phyloP scores from a whole-genome alignment of 495 filamentous ascomycete species.

The Zalerion maritima region DNA sequence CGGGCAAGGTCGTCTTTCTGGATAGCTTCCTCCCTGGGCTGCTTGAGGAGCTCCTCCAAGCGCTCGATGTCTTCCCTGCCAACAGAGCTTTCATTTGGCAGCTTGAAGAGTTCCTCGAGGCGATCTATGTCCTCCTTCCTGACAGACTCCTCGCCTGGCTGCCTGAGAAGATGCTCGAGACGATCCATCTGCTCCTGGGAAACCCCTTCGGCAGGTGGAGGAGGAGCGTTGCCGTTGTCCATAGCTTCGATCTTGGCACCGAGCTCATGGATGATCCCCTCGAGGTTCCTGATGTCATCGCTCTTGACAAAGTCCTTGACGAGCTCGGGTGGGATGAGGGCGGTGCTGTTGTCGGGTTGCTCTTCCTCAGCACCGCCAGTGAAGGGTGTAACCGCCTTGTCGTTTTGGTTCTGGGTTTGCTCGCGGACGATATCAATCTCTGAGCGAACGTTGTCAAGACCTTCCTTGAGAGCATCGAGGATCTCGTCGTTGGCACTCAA shows the following conservation, averaged over 20 bases:
- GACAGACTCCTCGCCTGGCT: slow-evolving; percentile 21
- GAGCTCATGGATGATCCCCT: slow-evolving; percentile 65
- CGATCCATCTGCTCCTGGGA: slow-evolving; percentile 29
- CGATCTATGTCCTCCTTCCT: slow-evolving; percentile 47
- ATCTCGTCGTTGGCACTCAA: slow-evolving; percentile 74
- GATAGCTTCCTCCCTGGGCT: slow-evolving; percentile 5
- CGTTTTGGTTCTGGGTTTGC: slow-evolving; percentile 22
- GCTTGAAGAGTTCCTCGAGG: slow-evolving; percentile 34
- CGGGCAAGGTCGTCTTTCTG: slow-evolving; percentile 12
- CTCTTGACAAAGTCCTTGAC: slow-evolving; percentile 33
- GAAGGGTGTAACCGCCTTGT: slow-evolving; percentile 42
- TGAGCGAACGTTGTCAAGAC: slow-evolving; percentile 51
- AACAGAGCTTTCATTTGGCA: slow-evolving; percentile 19
- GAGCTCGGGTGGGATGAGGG: slow-evolving; percentile 18
- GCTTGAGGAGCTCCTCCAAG: too few relatives aligned
- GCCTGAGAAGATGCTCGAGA: slow-evolving; percentile 24
- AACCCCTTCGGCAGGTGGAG: slow-evolving; percentile 20
- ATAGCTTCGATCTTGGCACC: slow-evolving; percentile 72
- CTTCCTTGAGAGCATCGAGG: slow-evolving; percentile 68
- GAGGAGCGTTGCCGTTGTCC: slow-evolving; percentile 40
- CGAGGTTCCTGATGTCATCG: slow-evolving; percentile 69
- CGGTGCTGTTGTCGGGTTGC: slow-evolving; percentile 11
- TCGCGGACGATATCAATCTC: slow-evolving; percentile 68
- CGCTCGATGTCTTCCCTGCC: too few relatives aligned
- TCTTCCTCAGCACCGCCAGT: slow-evolving; percentile 24